A percentile compares a stretch with the other conserved stretches of the same genome.
Conservation (phyloP, 2,329 filamentous ascomycete genomes). For the Talaromyces albobiverticillius region DNA sequence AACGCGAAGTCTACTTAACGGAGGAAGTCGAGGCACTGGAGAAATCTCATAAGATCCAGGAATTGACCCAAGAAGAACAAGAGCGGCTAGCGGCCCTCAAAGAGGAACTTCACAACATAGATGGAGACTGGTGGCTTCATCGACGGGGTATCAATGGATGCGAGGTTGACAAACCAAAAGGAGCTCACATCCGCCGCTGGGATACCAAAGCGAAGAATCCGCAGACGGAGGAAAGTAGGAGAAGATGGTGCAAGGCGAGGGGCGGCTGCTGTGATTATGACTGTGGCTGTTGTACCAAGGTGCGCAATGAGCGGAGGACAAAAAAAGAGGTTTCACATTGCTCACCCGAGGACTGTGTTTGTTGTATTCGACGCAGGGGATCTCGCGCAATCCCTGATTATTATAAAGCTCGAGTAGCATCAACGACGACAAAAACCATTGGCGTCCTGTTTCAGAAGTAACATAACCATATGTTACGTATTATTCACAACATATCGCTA, state of each 20-base stretch:
- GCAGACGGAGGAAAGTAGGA: neutral
- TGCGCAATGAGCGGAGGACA: neutral
- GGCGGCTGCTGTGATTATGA: neutral
- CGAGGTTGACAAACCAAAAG: neutral
- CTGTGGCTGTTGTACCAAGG: neutral
- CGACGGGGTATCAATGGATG: neutral
- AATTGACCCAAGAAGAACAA: neutral
- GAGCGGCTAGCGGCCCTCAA: neutral
- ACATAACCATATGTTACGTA: too few relatives aligned
- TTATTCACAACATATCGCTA: too few relatives aligned
- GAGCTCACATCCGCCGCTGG: neutral
- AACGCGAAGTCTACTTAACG: conserved; percentile 8
- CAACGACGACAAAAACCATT: too few relatives aligned
- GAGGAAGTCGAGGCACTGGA: neutral
- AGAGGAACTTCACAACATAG: neutral
- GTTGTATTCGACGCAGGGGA: neutral
- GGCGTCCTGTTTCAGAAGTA: too few relatives aligned
- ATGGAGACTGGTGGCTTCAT: conserved; percentile 2
- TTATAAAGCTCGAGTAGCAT: too few relatives aligned
- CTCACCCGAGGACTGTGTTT: neutral
- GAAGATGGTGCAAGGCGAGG: neutral
- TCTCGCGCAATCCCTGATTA: neutral
- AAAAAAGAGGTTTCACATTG: neutral
- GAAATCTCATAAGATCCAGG: neutral
- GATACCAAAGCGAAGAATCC: neutral